Evolutionary conservation across 768 basidiomycete genomes (phyloP).

Genomic region (Pilatotrama ljubarskyi): DNA sequence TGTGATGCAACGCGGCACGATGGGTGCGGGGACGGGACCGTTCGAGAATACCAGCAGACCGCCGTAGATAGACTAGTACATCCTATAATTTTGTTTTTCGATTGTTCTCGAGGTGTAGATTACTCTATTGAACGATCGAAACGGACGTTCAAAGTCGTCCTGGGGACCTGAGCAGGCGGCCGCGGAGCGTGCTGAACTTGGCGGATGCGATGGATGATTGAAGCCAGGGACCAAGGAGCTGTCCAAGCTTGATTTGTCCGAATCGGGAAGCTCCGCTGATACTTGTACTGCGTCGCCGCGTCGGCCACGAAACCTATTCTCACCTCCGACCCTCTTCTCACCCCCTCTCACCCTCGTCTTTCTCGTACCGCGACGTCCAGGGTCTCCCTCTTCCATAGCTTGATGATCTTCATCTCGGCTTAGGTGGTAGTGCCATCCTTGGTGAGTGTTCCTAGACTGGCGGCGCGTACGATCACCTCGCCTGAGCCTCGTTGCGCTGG

Average conservation of each 20-base stretch:
- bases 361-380: conserved; percentile 2
- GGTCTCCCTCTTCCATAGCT: conserved; percentile 4
- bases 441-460: conserved; percentile 17
- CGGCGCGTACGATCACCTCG: conserved; percentile 22
- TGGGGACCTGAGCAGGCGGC: neutral
- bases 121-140: conserved; percentile 5
- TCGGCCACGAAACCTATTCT: conserved; percentile 9
- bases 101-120: conserved; percentile 2
- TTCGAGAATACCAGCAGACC: conserved; percentile 2
- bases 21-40: neutral
- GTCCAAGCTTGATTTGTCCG: conserved; percentile 11
- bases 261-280: conserved; percentile 12
- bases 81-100: neutral
- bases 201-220: neutral
- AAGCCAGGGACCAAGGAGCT: neutral
- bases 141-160: neutral
- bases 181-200: neutral
- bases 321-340: conserved; percentile 8
- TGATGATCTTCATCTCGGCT: conserved; percentile 17
- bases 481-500: conserved; percentile 26
- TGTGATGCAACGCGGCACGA: neutral
- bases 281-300: conserved; percentile 13
- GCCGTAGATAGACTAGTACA: conserved; percentile 20
- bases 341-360: neutral
- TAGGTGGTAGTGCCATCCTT: conserved; percentile 10